phyloP scores from a whole-genome alignment of 805 yeast species.

The Starmerella vitae region DNA sequence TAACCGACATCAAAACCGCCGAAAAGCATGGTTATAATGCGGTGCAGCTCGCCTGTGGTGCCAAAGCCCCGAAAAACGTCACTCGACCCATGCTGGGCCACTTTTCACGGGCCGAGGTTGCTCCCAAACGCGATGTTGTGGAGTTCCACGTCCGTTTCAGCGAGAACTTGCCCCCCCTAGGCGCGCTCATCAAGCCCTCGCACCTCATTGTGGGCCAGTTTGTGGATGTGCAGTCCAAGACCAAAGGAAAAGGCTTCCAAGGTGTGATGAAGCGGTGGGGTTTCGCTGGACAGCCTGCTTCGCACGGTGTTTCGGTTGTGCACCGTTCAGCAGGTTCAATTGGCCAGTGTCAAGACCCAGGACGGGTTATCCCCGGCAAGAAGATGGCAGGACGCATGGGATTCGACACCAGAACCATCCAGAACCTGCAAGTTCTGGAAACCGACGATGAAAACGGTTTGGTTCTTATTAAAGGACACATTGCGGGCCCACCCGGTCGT shows the following conservation, averaged over 20 bases:
- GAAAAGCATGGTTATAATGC: slow-evolving; percentile 72
- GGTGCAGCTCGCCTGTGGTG: slow-evolving; percentile 76
- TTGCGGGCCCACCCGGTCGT: slow-evolving; percentile 76
- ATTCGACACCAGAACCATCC: slow-evolving; percentile 53
- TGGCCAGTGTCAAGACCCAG: slow-evolving; percentile 92
- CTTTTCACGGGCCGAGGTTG: slow-evolving; percentile 61
- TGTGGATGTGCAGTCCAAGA: slow-evolving; percentile 63
- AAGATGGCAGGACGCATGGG: slow-evolving; percentile 99
- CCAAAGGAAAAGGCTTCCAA: slow-evolving; percentile 92
- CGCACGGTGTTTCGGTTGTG: slow-evolving; percentile 88
- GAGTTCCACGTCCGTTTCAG: slow-evolving; percentile 70
- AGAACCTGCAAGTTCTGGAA: slow-evolving; percentile 62
- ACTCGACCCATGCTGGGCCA: slow-evolving; percentile 59
- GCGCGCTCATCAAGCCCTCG: slow-evolving; percentile 68
- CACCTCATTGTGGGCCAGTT: slow-evolving; percentile 71
- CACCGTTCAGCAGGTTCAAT: slow-evolving; percentile 96
- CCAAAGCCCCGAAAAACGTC: slow-evolving; percentile 47
- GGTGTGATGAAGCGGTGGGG: slow-evolving; percentile 97
- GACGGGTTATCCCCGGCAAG: slow-evolving; percentile 90
- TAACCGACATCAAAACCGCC: slow-evolving; percentile 52
- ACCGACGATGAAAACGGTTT: slow-evolving; percentile 72
- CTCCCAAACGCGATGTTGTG: slow-evolving; percentile 61
- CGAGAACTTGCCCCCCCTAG: slow-evolving; percentile 55
- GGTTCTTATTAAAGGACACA: slow-evolving; percentile 72
- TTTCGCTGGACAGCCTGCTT: slow-evolving; percentile 75